phyloP scores from a whole-genome alignment of 108 stramenopile species.

The Cylindrotheca fusiformis region DNA sequence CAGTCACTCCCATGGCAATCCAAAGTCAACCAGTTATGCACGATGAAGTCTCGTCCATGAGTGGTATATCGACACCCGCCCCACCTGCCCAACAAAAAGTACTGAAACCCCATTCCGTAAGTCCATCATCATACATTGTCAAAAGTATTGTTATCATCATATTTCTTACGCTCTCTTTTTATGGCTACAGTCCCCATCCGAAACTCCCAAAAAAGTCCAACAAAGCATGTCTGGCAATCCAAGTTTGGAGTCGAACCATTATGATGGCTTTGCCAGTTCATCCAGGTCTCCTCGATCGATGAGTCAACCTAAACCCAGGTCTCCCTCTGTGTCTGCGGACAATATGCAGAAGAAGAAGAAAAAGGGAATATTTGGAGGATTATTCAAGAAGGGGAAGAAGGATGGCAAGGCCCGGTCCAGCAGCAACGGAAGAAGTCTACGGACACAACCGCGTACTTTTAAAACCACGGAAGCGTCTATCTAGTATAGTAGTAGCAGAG shows the following conservation, averaged over 20 bases:
- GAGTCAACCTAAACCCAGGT: neutral
- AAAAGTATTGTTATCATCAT: too few relatives aligned
- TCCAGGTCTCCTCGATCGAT: too few relatives aligned
- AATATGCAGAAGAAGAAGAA: conserved; percentile 66
- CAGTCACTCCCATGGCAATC: conserved; percentile 48
- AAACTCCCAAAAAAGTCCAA: too few relatives aligned
- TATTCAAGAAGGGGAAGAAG: conserved; percentile 74
- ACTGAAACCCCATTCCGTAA: conserved; percentile 37
- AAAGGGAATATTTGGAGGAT: conserved; percentile 69
- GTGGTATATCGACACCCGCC: conserved; percentile 62
- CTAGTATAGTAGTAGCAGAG: too few relatives aligned
- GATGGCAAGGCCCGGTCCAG: conserved; percentile 28
- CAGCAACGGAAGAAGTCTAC: conserved; percentile 23
- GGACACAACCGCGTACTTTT: conserved; percentile 16
- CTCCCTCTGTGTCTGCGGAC: neutral
- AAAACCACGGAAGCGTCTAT: conserved; percentile 25
- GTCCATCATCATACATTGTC: too few relatives aligned
- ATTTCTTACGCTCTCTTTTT: neutral
- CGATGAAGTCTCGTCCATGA: conserved; percentile 65
- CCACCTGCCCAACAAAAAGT: conserved; percentile 22
- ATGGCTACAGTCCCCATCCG: neutral
- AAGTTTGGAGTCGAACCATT: too few relatives aligned
- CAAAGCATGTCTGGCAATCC: too few relatives aligned
- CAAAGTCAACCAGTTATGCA: conserved; percentile 21
- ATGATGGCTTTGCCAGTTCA: too few relatives aligned